Base-by-base conservation (phyloP, 108 stramenopile genomes). In the Cylindrotheca fusiformis region DNA sequence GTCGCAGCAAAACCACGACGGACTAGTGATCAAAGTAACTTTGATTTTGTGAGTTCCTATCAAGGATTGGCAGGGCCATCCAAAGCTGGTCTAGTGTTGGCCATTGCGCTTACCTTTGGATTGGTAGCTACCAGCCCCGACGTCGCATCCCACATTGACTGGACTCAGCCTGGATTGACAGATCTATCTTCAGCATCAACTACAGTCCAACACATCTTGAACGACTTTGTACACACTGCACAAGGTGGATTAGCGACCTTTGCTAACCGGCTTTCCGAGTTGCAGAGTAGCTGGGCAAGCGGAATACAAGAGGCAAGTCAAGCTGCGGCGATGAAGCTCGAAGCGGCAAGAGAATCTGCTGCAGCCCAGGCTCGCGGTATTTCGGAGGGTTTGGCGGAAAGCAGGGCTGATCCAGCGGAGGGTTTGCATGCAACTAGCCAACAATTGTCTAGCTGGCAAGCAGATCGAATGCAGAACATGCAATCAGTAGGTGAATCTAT, bases 111-210 rank as follows among this genome's bases (percentile, higher is more conserved):
- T 33, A 19, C 33, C 29, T n/a, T 19, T 22, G 68, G 51, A 12
- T 54, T 69, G 68, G 68, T 60, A 26, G 59, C 32, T 18, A 20
- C 68, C 32, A 69, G 59, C 32, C 68, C 68, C 3, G 57, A 69
- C 32, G 10, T 41, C 36, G 36, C 36, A 6, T 41, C 36, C 6
- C n/a, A n/a, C n/a, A n/a, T n/a, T n/a, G n/a, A n/a, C n/a, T n/a
- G n/a, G n/a, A n/a, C n/a, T n/a, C 36, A 41, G 14, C 36, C 36
- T 41, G 36, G 36, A 6, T 41, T 41, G 36, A 14, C 36, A 14
- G 36, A 41, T 14, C 14, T 41, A 10, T 6, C 36, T 10, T 10
- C 36, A 14, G 6, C 14, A 14, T 41, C 36, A 10, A 14, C 10
- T 14, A 41, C 36, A 10, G 36, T 14, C 36, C 36, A 41, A 41